Evolutionary conservation across 768 basidiomycete species (phyloP), one percentile per base, ranked within the genome.

Genomic region (Lentinula boryana): DNA sequence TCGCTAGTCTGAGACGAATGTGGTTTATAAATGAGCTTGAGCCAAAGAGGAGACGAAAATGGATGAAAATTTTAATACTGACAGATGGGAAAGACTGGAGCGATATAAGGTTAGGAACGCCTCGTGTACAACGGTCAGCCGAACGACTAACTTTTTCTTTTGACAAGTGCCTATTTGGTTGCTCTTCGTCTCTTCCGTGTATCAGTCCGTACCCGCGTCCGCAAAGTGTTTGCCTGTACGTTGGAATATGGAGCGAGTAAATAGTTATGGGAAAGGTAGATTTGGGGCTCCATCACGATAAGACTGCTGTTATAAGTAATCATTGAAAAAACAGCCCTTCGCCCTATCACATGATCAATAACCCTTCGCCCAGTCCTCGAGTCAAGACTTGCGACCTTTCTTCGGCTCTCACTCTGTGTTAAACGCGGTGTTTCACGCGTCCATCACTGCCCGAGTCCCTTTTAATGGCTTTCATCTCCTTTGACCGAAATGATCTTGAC

Each of bases 91-190:
- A 56, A 36, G 40, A 56, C 55, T 56, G 38, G 46, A 48, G 46
- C 46, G 32, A 53, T 9, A 53, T 58, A 35, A 58, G 49, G 55
- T 56, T 38, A 58, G 57, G 57, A 50, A 58, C 57, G 57, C 57
- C 57, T 58, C 57, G 57, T 58, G 57, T 58, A 48, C 40, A 38
- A 56, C 57, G 57, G 57, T n/a, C 44, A 58, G 57, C 57, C 57
- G 57, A 48, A n/a, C 41, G 5, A 56, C 55, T 27, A 40, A 56
- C 55, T 23, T 15, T 27, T 27, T 43, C 10, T 55, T 38, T 54
- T 35, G 35, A n/a, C 18, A 43, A 40, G 36, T 56, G 18, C n/a
- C 36, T 54, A 16, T 54, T 2, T 21, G 21, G 36, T 41, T 56
- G 10, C 55, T 56, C 36, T 43, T 56, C 5, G 53, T 27, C 23